phyloP scores from a whole-genome alignment of 106 monocot genomes.

The Dioscorea alata region DNA sequence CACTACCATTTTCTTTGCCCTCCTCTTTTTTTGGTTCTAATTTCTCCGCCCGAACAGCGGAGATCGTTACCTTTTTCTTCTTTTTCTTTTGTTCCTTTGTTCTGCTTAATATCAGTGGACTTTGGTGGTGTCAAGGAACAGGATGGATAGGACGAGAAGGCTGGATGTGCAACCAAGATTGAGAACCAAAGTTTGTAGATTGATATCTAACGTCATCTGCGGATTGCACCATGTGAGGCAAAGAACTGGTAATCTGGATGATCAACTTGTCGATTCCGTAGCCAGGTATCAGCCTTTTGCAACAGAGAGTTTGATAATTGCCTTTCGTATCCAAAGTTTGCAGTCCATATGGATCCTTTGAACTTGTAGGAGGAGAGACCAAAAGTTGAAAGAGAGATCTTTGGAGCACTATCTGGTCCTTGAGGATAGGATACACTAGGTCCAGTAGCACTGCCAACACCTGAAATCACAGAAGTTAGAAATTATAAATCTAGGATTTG shows the following conservation, averaged over 20 bases:
- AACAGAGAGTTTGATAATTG: slow-evolving; percentile 24
- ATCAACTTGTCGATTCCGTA: slow-evolving; percentile 20
- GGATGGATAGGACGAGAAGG: no score
- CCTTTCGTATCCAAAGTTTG: slow-evolving; percentile 21
- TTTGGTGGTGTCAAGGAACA: no score
- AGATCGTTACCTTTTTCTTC: no score
- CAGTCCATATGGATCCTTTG: slow-evolving; percentile 36
- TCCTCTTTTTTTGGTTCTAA: no score
- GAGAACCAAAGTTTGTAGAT: no score
- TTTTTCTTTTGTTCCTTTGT: no score
- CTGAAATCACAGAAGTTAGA: slow-evolving; percentile 5
- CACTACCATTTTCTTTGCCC: no score
- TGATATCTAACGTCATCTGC: background rate
- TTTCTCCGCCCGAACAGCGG: no score
- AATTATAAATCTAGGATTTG: no score
- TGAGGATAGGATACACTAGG: slow-evolving; percentile 13
- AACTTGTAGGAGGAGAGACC: slow-evolving; percentile 45
- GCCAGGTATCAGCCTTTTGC: slow-evolving; percentile 43
- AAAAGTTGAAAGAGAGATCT: slow-evolving; percentile 32
- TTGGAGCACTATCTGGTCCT: slow-evolving; percentile 17
- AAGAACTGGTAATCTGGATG: slow-evolving; percentile 66
- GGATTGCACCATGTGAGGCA: slow-evolving; percentile 15
- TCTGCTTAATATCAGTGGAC: no score
- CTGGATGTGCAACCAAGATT: no score
- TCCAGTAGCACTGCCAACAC: background rate